phyloP scores from a whole-genome alignment of 1,139 yeast genomes.

The Citeromyces hawaiiensis region DNA sequence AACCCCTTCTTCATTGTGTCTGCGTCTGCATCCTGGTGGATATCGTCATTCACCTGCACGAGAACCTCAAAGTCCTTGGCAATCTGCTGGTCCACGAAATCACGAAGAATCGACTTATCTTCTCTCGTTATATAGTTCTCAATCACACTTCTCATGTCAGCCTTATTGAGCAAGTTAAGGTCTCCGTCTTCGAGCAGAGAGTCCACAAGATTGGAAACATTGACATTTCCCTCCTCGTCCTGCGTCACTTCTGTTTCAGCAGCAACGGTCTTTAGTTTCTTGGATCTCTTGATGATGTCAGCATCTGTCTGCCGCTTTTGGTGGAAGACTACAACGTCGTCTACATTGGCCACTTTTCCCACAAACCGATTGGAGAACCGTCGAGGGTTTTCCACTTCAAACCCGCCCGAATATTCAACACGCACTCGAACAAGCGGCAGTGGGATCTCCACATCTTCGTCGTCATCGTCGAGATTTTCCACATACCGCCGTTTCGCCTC shows the following conservation, averaged over 20 bases:
- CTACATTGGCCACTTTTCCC: constrained; percentile 80
- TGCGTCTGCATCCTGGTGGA: constrained; percentile 15
- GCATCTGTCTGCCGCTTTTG: constrained; percentile 23
- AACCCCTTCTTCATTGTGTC: constrained; percentile 2
- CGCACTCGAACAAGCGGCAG: constrained; percentile 71
- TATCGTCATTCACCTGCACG: constrained; percentile 21
- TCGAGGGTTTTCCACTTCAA: constrained; percentile 82
- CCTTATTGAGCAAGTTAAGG: constrained; percentile 60
- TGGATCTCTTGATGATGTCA: constrained; percentile 11
- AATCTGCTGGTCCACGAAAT: constrained; percentile 58
- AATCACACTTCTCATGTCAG: constrained; percentile 65
- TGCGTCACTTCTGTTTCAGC: constrained; percentile 13
- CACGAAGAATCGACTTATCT: constrained; percentile 58
- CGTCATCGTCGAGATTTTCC: constrained; percentile 16
- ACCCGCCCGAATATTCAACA: constrained; percentile 86
- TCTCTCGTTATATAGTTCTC: constrained; percentile 67
- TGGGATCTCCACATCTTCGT: constrained; percentile 23
- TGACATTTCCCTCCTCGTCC: constrained; percentile 24
- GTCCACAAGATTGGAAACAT: constrained; percentile 47
- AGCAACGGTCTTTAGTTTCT: constrained; percentile 11
- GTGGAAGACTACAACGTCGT: constrained; percentile 69
- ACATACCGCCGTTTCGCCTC: constrained; percentile 42
- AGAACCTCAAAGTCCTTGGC: constrained; percentile 47
- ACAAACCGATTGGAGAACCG: constrained; percentile 84
- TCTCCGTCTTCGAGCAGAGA: constrained; percentile 50